phyloP scores from a whole-genome alignment of 2,329 filamentous ascomycete genomes.

The Chaetomium sp. region DNA sequence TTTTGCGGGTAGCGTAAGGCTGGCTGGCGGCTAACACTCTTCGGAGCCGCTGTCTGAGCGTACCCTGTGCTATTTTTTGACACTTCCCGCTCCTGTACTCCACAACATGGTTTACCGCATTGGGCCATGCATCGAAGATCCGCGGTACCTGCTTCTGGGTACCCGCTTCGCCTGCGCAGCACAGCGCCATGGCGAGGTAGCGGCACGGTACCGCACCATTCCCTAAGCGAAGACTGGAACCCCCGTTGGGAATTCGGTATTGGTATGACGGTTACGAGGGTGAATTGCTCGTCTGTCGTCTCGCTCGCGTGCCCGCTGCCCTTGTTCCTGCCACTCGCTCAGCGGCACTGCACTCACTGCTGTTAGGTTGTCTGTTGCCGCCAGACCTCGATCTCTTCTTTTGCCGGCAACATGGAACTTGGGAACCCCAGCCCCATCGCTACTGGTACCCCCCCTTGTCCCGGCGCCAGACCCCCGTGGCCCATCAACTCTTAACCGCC shows the following conservation, averaged over 20 bases:
- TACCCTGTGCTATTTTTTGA: constrained; percentile 34
- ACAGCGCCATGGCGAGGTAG: constrained; percentile 24
- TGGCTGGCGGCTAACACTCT: constrained; percentile 30
- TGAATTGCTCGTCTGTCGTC: constrained; percentile 11
- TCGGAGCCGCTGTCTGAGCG: constrained; percentile 24
- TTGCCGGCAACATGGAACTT: constrained; percentile 12
- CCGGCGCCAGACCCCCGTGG: constrained; percentile 17
- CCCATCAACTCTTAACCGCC: constrained; percentile 41
- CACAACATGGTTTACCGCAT: constrained; percentile 27
- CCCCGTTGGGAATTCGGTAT: constrained; percentile 7
- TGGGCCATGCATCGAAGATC: constrained; percentile 21
- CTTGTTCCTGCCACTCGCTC: not conserved
- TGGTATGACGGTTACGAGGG: constrained; percentile 18
- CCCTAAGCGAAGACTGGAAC: constrained; percentile 22
- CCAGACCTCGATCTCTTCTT: constrained; percentile 7
- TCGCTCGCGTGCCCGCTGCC: constrained; percentile 7
- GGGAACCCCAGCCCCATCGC: not conserved
- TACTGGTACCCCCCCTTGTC: constrained; percentile 21
- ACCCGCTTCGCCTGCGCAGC: constrained; percentile 18
- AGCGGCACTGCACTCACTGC: not conserved
- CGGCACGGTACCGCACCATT: constrained; percentile 31
- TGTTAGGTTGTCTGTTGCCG: constrained; percentile 11
- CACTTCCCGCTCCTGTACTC: constrained; percentile 28
- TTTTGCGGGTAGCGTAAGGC: constrained; percentile 25
- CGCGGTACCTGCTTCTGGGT: constrained; percentile 20